These are phyloP conservation scores for Calocera cornea DNA, from an alignment of 768 basidiomycete species.

Conservation along the genomic window DNA sequence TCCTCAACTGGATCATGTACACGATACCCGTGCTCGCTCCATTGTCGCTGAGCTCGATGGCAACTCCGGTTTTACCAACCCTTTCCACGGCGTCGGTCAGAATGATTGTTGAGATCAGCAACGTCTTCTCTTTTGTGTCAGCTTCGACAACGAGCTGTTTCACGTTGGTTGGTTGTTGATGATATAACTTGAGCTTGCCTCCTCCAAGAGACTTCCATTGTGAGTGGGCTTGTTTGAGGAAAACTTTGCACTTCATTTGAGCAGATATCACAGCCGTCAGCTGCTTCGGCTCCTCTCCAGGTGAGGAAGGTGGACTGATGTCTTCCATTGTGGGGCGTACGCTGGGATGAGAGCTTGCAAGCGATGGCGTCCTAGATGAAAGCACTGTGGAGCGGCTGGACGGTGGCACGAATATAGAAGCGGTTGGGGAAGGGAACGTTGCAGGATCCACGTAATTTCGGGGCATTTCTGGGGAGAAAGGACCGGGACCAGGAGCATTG, in stretches of 20 bases:
- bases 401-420: background rate
- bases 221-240: conserved; percentile 87
- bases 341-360: background rate
- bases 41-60: conserved; percentile 84
- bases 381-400: background rate
- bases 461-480: background rate
- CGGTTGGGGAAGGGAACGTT: background rate
- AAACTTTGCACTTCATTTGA: conserved; percentile 96
- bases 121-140: conserved; percentile 56
- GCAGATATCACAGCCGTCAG: conserved; percentile 54
- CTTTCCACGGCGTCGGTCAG: conserved; percentile 92
- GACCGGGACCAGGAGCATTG: background rate
- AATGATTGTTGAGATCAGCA: conserved; percentile 90
- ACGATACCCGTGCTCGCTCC: conserved; percentile 87
- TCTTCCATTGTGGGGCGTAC: conserved; percentile 13
- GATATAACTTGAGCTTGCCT: conserved; percentile 76
- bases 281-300: conserved; percentile 41
- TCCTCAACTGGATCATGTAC: conserved; percentile 93
- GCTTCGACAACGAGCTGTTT: conserved; percentile 95
- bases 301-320: conserved; percentile 73
- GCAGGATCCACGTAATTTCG: background rate
- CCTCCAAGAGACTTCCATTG: conserved; percentile 94
- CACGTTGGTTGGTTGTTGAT: conserved; percentile 68
- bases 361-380: background rate
- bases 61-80: conserved; percentile 97